Base-by-base conservation (phyloP, 2,329 filamentous ascomycete genomes). In the Mycogone perniciosa region DNA sequence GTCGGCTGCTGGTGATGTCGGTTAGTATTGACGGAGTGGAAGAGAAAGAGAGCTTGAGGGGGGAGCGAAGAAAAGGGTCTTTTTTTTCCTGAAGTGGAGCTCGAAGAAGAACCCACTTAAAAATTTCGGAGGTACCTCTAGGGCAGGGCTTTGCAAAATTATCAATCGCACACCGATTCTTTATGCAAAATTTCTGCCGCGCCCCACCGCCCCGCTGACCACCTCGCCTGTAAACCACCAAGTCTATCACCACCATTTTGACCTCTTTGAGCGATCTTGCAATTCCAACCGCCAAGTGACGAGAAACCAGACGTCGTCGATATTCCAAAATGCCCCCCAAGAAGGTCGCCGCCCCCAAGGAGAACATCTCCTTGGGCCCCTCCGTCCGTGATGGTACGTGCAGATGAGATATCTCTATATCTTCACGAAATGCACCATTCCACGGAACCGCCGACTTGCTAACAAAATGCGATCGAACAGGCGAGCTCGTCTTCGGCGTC, bases 351-450 rank as follows among this genome's bases (percentile, higher is more conserved):
- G 84, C 88, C 69, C 81, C 83, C 67, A 85, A 92, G 80, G 93
- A 97, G 86, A 99, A 99, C 80, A 93, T 99, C 82, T 91, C 88
- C 76, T 85, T 97, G 68, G 93, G 93, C 68, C 93, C 93, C 72
- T 89, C 96, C 76, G 88, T 91, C 79, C 87, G 91, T 72, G 92
- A 96, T 82, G 91, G 89, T 92, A 74, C 71, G 61, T 53, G 13
- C 20, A 35, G 29, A 13, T n/a, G 29, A 44, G 5, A 13, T 20
- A 7, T 26, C 10, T 27, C 35, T 34, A 46, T 26, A 20, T 20
- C 20, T 20, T 20, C 20, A 20, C 20, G 20, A 20, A 20, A 20
- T 20, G 20, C 20, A 20, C 20, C 20, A 20, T 11, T 43, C 6
- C 13, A 20, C 20, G 43, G n/a, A 45, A n/a, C 26, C 5, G 30